A percentile compares a stretch with the other conserved stretches of the same genome.
phyloP scores from a whole-genome alignment of 2,329 filamentous ascomycete species.

The Colletotrichum trifolii region DNA sequence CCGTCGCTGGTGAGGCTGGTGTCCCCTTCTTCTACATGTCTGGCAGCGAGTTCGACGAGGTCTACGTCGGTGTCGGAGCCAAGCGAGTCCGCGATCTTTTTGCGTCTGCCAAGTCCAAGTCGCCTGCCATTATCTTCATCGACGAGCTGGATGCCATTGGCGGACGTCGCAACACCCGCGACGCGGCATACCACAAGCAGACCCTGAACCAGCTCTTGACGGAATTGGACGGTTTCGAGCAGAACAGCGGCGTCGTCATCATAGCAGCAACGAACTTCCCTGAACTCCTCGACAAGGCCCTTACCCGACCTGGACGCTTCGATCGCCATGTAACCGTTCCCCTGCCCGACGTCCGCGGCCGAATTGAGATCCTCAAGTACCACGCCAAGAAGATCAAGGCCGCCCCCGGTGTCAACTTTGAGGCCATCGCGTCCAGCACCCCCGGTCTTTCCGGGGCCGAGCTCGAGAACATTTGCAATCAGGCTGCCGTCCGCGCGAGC shows the following conservation, averaged over 20 bases:
- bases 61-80: conserved; percentile 96
- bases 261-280: conserved; percentile 97
- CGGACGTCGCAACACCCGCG: conserved; percentile 90
- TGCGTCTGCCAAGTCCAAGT: conserved; percentile 81
- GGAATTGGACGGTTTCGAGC: conserved; percentile 96
- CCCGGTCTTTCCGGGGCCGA: conserved; percentile 95
- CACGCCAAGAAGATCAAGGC: conserved; percentile 93
- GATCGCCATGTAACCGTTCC: conserved; percentile 91
- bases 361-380: conserved; percentile 91
- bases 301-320: conserved; percentile 97
- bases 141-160: conserved; percentile 96
- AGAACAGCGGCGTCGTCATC: conserved; percentile 94
- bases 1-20: conserved; percentile 95
- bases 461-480: conserved; percentile 95
- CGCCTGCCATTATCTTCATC: conserved; percentile 94
- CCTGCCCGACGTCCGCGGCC: conserved; percentile 91
- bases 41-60: conserved; percentile 97
- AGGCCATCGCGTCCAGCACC: conserved; percentile 86
- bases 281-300: conserved; percentile 90
- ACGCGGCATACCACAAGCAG: conserved; percentile 96
- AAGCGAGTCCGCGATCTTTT: conserved; percentile 98
- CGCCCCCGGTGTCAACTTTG: conserved; percentile 81
- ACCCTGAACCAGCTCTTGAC: conserved; percentile 97
- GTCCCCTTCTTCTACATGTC: conserved; percentile 99
- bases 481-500: conserved; percentile 94